A percentile compares a stretch with the other conserved stretches of the same genome.
Conservation (phyloP, 2,329 filamentous ascomycete genomes). For the Capronia americana region DNA sequence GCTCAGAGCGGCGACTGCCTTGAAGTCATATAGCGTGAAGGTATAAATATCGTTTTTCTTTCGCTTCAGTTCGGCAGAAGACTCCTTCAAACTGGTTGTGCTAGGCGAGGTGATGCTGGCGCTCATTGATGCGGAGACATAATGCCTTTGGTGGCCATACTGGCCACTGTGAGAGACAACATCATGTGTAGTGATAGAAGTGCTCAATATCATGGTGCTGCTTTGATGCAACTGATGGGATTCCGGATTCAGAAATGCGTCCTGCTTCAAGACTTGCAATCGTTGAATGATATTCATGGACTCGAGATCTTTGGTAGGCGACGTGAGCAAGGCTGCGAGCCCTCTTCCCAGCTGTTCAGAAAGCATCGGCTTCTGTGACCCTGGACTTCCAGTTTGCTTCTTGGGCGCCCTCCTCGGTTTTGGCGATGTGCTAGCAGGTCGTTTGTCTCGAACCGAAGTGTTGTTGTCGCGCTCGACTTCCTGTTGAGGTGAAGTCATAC, state of each 20-base stretch:
- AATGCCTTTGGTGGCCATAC: conserved; percentile 2
- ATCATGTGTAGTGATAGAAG: conserved; percentile 10
- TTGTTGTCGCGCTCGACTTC: background rate
- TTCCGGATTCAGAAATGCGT: background rate
- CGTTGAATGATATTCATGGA: conserved; percentile 24
- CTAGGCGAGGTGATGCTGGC: conserved; percentile 11
- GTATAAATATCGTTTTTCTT: conserved; percentile 34
- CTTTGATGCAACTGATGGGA: background rate
- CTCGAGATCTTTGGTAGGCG: conserved; percentile 3
- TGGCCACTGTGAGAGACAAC: background rate
- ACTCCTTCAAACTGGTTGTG: background rate
- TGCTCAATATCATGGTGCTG: conserved; percentile 13
- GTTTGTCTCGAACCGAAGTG: background rate
- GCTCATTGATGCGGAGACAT: conserved; percentile 11
- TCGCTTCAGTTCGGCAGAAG: conserved; percentile 7
- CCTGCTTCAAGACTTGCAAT: conserved; percentile 5
- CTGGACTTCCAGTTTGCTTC: background rate
- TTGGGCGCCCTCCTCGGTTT: background rate
- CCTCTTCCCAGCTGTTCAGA: conserved; percentile 13
- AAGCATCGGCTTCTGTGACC: conserved; percentile 1
- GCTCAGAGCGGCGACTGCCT: conserved; percentile 44
- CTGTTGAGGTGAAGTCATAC: background rate
- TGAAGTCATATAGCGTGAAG: conserved; percentile 45
- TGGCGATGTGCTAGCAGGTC: background rate
- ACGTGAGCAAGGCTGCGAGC: conserved; percentile 10